A percentile compares a stretch with the other conserved stretches of the same genome.
phyloP scores from a whole-genome alignment of 2,329 filamentous ascomycete genomes.

The Coleophoma eucalyptorum region DNA sequence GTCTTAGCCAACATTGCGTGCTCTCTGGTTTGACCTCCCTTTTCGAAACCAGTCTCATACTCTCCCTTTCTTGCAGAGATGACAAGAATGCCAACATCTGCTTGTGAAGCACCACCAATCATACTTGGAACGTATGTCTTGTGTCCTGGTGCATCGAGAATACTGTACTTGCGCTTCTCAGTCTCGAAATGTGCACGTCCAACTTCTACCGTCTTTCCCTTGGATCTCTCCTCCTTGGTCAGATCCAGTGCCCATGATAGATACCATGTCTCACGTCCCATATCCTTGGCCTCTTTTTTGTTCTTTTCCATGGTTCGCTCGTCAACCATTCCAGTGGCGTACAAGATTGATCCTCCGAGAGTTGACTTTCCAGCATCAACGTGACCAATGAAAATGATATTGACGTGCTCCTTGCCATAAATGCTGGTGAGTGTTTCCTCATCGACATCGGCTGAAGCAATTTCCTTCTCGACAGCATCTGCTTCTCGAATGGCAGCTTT shows the following conservation, averaged over 20 bases:
- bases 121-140: conserved; percentile 98
- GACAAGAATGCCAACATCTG: conserved; percentile 90
- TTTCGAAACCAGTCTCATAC: conserved; percentile 97
- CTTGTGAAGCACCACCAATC: conserved; percentile 93
- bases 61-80: conserved; percentile 97
- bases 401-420: conserved; percentile 89
- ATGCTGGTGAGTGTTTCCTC: conserved; percentile 88
- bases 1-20: conserved; percentile 98
- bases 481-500: conserved; percentile 58
- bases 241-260: conserved; percentile 97
- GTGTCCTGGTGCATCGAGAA: conserved; percentile 94
- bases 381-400: conserved; percentile 97
- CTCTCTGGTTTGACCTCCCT: conserved; percentile 94
- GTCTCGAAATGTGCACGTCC: conserved; percentile 96
- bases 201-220: conserved; percentile 98
- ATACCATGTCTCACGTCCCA: conserved; percentile 97
- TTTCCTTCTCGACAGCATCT: conserved; percentile 75
- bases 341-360: conserved; percentile 88
- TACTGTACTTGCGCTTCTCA: conserved; percentile 92
- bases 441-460: conserved; percentile 66
- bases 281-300: conserved; percentile 92
- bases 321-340: conserved; percentile 97
- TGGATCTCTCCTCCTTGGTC: conserved; percentile 91
- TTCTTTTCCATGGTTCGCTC: conserved; percentile 98
- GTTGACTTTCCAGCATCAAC: conserved; percentile 98